Evolutionary conservation across 2,329 filamentous ascomycete genomes (phyloP).

Genomic region (Scopulariopsis brevicaulis): DNA sequence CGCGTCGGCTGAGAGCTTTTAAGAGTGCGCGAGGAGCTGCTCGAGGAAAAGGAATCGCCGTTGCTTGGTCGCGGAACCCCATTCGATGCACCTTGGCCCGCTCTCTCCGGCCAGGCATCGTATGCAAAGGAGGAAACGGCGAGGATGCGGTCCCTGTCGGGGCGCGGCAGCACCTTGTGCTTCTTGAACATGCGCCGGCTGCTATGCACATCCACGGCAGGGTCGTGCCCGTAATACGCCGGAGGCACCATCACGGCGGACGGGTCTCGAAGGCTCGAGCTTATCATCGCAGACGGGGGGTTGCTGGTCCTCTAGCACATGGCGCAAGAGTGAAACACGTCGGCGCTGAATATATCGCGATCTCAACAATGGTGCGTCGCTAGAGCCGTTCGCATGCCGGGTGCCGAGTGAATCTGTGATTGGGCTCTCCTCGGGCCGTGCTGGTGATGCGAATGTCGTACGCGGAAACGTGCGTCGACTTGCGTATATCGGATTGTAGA

Average conservation of each 20-base stretch:
- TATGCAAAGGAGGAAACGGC: slow-evolving; percentile 12
- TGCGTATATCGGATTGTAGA: background rate
- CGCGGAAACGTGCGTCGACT: background rate
- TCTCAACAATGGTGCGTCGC: background rate
- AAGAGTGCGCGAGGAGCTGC: slow-evolving; percentile 15
- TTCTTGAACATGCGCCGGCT: slow-evolving; percentile 30
- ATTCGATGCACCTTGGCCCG: background rate
- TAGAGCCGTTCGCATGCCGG: background rate
- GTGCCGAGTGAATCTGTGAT: background rate
- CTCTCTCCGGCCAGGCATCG: slow-evolving; percentile 10
- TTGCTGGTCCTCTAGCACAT: background rate
- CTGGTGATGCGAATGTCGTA: background rate
- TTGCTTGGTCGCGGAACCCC: background rate
- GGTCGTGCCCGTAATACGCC: slow-evolving; percentile 15
- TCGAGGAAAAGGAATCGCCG: slow-evolving; percentile 3
- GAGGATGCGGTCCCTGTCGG: slow-evolving; percentile 14
- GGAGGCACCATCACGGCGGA: slow-evolving; percentile 20
- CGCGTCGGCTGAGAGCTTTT: slow-evolving; percentile 29
- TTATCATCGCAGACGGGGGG: background rate
- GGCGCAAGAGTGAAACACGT: background rate
- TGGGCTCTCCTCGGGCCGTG: background rate
- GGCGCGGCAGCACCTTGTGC: slow-evolving; percentile 31
- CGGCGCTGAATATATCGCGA: background rate
- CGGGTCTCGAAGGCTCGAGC: slow-evolving; percentile 7
- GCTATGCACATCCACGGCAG: slow-evolving; percentile 14